Evolutionary conservation across 2,329 filamentous ascomycete genomes (phyloP), one percentile per base, ranked within the genome.

Genomic region (Xylariales sp.): DNA sequence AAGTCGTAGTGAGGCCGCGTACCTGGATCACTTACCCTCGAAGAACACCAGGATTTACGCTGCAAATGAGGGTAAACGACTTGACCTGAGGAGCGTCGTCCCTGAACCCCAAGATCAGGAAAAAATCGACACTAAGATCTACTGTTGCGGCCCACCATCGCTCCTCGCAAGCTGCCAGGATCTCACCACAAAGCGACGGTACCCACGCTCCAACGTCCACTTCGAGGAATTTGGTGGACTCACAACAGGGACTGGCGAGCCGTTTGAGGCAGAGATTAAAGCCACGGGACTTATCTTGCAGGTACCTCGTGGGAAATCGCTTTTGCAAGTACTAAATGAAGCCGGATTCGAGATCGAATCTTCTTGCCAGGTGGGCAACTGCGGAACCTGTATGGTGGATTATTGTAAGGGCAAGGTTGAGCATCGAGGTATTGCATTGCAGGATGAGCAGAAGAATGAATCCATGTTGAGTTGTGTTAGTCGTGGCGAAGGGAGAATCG

Each of bases 41-140:
- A 20, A 41, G 1, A 44, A 46, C 1, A 59, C 55, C 1, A 53
- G 41, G 4, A 14, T 59, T 8, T 60, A 60, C 31, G 47, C 55
- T 5, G 58, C 52, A 42, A 31, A 38, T 4, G 52, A 59, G 31
- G 54, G 51, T 3, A 43, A 46, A 18, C 52, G 56, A 15, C 29
- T 60, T 5, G 20, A 49, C 4, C 41, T 54, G 10, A n/a, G 22
- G 61, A 77, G 84, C 10, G 31, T 57, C 11, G 46, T 61, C 1
- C 56, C 58, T 14, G 3, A 42, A 4, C 40, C 57, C 2, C 44
- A 49, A 1, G 37, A 50, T 25, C 43, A 53, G 3, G 38, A 31
- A 15, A 45, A 58, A 35, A 48, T 44, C 3, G 50, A 51, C 3
- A 49, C 54, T 0, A 47, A 59, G n/a, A 52, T 62, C 1, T 65